Conservation (phyloP, 192 early-diverging fungal genomes). For the Glomus cerebriforme region DNA sequence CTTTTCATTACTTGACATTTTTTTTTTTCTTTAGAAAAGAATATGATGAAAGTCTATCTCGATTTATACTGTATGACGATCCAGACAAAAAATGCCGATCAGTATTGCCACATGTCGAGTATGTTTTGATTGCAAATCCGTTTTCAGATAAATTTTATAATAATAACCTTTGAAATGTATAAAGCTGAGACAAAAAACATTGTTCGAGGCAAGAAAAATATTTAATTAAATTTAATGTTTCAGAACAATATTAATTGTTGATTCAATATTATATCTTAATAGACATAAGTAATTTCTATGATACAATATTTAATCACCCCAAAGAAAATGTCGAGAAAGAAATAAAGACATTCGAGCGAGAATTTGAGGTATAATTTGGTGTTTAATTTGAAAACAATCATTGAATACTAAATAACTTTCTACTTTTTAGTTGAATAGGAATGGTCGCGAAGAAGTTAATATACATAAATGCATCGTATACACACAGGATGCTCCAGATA, state of each 20-base stretch:
- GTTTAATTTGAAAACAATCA: background rate
- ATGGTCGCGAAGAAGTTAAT: background rate
- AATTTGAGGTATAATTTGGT: conserved; percentile 17
- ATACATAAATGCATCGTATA: conserved; percentile 1
- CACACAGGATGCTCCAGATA: conserved; percentile 16
- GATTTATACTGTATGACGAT: background rate
- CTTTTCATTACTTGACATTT: background rate
- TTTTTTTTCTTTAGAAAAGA: background rate
- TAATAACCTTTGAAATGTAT: background rate
- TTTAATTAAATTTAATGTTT: background rate
- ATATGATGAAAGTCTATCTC: background rate
- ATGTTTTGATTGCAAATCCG: no score
- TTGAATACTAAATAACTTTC: background rate
- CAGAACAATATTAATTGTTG: background rate
- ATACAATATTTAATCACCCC: conserved; percentile 24
- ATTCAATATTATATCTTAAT: background rate
- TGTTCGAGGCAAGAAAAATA: background rate
- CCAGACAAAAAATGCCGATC: background rate
- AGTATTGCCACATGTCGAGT: background rate
- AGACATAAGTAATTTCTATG: conserved; percentile 16
- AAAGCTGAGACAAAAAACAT: background rate
- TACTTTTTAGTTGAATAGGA: background rate
- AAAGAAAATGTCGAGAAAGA: conserved; percentile 21
- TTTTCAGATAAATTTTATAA: background rate
- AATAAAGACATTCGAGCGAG: conserved; percentile 3